Conservation (phyloP, 2,329 filamentous ascomycete species). For the Xylariales sp. region DNA sequence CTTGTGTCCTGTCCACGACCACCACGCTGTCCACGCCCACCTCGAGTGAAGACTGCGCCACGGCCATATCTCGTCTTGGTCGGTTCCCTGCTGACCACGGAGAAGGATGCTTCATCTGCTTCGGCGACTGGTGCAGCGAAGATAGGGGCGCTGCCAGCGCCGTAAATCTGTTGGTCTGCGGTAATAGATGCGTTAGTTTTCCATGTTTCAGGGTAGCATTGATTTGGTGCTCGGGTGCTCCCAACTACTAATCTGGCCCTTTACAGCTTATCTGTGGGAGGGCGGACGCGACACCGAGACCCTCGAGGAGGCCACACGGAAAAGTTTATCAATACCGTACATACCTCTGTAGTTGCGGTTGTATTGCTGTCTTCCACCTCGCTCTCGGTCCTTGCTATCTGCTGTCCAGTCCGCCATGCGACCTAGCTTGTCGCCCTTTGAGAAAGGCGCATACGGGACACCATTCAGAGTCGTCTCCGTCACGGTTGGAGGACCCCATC, state of each 20-base stretch:
- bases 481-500: constrained; percentile 83
- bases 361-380: constrained; percentile 80
- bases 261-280: too few relatives aligned
- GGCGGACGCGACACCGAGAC: too few relatives aligned
- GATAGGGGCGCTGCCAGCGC: constrained; percentile 76
- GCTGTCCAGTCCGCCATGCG: constrained; percentile 98
- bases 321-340: too few relatives aligned
- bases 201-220: not conserved
- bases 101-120: constrained; percentile 89
- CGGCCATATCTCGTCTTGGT: constrained; percentile 84
- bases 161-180: constrained; percentile 93
- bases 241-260: too few relatives aligned
- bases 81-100: constrained; percentile 91
- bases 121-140: constrained; percentile 91
- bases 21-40: constrained; percentile 71
- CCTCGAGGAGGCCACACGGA: too few relatives aligned
- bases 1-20: constrained; percentile 62
- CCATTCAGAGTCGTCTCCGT: constrained; percentile 87
- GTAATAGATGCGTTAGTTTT: constrained; percentile 9
- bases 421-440: constrained; percentile 96
- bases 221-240: too few relatives aligned
- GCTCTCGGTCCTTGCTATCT: constrained; percentile 80
- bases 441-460: constrained; percentile 96
- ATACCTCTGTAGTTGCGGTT: constrained; percentile 89
- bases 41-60: constrained; percentile 84